Base-by-base conservation (phyloP, 2,329 filamentous ascomycete species). In the Simplicillium sp. region DNA sequence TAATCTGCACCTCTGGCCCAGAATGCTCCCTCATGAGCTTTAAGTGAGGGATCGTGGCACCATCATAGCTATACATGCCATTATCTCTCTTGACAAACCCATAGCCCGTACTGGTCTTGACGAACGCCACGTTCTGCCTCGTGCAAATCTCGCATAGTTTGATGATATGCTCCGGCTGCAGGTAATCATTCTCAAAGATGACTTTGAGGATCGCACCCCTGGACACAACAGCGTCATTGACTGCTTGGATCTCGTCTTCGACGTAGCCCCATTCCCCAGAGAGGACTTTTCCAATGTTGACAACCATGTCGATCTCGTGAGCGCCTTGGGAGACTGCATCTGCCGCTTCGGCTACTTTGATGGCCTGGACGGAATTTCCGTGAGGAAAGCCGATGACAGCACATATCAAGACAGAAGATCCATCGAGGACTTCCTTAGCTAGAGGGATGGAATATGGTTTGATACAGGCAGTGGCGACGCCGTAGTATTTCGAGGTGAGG, bases 161-260 rank as follows among this genome's bases (percentile, higher is more conserved):
- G 8, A 65, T 48, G 38, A 80, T 75, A 31, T 78, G 65, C 11
- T 66, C 50, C 0, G 71, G 58, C 2, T 60, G 20, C 0, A 80
- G 63, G 45, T 69, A 80, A 50, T 77, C 74, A 47, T 76, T 80
- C 48, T 80, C 75, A 41, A 80, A 79, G 37, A 80, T 80, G 38
- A 80, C 74, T 50, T 80, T 80, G 7, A 80, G 59, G 1, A 65
- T 59, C 0, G 65, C 70, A 0, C 65, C 66, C 7, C 58, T 42
- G n/a, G 53, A 50, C 1, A 52, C 50, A 3, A 77, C 73, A 0
- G 60, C 64, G 0, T 64, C 50, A 46, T 79, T 77, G 45, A 80
- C 56, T 25, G 54, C 50, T 1, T 55, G 50, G 37, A 80, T 73
- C 49, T 80, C 75, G 6, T 64, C 52, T 1, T 54, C 49, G 11